Evolutionary conservation across 805 yeast species (phyloP).

Genomic region (Teunomyces lycoperdinae): DNA sequence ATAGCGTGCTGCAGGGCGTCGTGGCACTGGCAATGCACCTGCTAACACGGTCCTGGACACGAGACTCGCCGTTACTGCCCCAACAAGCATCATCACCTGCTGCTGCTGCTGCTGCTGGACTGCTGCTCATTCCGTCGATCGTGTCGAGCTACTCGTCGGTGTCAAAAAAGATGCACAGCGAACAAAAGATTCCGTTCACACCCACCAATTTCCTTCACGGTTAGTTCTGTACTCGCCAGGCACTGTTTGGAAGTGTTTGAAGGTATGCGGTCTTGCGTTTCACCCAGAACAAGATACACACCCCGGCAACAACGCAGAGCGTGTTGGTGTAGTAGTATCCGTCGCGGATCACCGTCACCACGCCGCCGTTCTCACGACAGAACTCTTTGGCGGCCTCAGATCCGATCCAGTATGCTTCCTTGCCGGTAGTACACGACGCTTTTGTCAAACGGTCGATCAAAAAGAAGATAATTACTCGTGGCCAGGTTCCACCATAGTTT

Average conservation of each 20-base stretch:
- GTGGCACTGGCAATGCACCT: neutral
- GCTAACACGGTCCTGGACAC: neutral
- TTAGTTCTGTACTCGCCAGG: constrained; percentile 62
- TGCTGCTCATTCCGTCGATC: constrained; percentile 37
- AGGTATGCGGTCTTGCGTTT: constrained; percentile 57
- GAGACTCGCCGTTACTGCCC: neutral
- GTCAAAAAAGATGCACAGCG: constrained; percentile 33
- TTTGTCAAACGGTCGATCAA: constrained; percentile 77
- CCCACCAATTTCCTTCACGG: constrained; percentile 41
- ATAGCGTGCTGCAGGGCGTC: neutral
- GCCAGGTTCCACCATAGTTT: constrained; percentile 98
- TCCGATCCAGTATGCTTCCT: constrained; percentile 10
- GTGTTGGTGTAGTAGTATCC: constrained; percentile 82
- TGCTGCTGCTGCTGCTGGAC: constrained; percentile 13
- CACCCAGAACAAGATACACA: constrained; percentile 65
- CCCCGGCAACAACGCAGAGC: constrained; percentile 67
- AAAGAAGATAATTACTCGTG: constrained; percentile 72
- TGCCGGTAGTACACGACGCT: constrained; percentile 51
- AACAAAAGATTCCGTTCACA: constrained; percentile 36
- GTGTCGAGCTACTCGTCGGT: constrained; percentile 39
- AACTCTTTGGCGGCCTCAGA: constrained; percentile 41
- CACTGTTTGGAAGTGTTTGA: constrained; percentile 67
- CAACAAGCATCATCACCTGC: neutral
- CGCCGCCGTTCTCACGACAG: constrained; percentile 58
- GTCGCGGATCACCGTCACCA: constrained; percentile 55